Evolutionary conservation across 1,139 yeast species (phyloP).

Genomic region (Kurtzmaniella quercitrusa): DNA sequence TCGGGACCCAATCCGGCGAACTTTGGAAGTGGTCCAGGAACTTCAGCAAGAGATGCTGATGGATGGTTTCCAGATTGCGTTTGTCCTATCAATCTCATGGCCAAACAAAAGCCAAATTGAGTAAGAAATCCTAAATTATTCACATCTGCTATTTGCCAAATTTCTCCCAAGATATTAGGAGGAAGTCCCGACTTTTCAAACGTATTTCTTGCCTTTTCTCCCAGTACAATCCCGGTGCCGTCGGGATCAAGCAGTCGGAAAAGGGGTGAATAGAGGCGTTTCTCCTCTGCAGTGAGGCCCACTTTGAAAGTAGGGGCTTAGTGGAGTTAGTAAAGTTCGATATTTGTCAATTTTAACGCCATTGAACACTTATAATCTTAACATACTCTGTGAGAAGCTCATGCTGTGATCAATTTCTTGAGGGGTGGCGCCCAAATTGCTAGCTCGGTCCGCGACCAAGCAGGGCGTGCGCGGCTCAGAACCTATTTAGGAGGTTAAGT

Average conservation of each 20-base stretch:
- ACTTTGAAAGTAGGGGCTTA: slow-evolving; percentile 38
- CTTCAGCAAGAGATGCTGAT: slow-evolving; percentile 47
- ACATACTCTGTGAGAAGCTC: slow-evolving; percentile 29
- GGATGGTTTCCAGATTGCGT: slow-evolving; percentile 72
- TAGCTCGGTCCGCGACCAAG: not conserved
- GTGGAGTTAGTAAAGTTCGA: slow-evolving; percentile 7
- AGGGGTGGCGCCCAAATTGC: not conserved
- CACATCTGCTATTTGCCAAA: slow-evolving; percentile 90
- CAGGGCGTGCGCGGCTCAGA: not conserved
- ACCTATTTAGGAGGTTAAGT: not conserved
- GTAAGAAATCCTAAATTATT: slow-evolving; percentile 82
- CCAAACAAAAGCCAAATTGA: slow-evolving; percentile 76
- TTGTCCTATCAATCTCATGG: slow-evolving; percentile 86
- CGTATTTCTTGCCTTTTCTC: slow-evolving; percentile 81
- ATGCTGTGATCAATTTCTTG: slow-evolving; percentile 9
- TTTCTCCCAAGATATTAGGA: slow-evolving; percentile 74
- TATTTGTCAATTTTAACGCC: not conserved
- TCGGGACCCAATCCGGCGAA: slow-evolving; percentile 35
- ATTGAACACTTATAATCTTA: not conserved
- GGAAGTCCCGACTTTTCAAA: slow-evolving; percentile 86
- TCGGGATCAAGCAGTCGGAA: slow-evolving; percentile 81
- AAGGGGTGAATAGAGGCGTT: slow-evolving; percentile 64
- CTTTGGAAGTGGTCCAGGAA: slow-evolving; percentile 56
- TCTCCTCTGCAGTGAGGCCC: slow-evolving; percentile 75
- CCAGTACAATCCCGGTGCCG: slow-evolving; percentile 78